These are phyloP conservation scores for Metschnikowia proteae DNA, from an alignment of 805 yeast genomes.

Conservation along the genomic window DNA sequence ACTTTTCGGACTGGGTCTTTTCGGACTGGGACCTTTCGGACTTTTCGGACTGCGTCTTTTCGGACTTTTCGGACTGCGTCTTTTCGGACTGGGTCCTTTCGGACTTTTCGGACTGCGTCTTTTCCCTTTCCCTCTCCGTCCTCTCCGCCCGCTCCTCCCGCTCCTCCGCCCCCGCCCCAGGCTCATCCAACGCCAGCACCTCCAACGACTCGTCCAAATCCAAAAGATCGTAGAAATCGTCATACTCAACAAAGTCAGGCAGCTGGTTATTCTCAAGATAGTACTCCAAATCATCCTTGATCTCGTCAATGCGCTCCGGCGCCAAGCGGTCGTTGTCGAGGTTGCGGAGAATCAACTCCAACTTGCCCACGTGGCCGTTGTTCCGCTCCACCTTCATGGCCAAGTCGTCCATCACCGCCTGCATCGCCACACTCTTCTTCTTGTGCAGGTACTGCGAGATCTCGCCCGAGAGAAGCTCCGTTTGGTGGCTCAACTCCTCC, in stretches of 20 bases:
- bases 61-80: background rate
- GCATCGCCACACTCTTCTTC: slow-evolving; percentile 52
- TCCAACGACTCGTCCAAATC: slow-evolving; percentile 51
- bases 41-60: too few relatives aligned
- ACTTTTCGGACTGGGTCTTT: background rate
- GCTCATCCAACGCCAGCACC: background rate
- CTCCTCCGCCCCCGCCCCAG: background rate
- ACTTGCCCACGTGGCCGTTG: slow-evolving; percentile 68
- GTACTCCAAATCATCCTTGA: slow-evolving; percentile 87
- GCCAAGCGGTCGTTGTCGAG: slow-evolving; percentile 72
- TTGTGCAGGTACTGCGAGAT: slow-evolving; percentile 41
- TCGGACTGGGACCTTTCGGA: background rate
- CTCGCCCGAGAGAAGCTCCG: slow-evolving; percentile 73
- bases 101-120: background rate
- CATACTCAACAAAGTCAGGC: slow-evolving; percentile 90
- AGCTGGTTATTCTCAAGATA: slow-evolving; percentile 93
- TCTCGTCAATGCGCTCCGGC: slow-evolving; percentile 68
- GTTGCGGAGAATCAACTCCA: slow-evolving; percentile 73
- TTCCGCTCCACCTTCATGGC: slow-evolving; percentile 68
- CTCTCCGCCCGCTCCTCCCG: background rate
- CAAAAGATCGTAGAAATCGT: slow-evolving; percentile 83
- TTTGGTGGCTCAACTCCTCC: slow-evolving; percentile 79
- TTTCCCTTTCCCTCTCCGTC: background rate
- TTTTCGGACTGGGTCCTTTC: background rate
- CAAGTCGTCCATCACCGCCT: slow-evolving; percentile 57